These are phyloP conservation scores for Vigna unguiculata DNA, from an alignment of 306 rosid genomes.

Conservation along the genomic window DNA sequence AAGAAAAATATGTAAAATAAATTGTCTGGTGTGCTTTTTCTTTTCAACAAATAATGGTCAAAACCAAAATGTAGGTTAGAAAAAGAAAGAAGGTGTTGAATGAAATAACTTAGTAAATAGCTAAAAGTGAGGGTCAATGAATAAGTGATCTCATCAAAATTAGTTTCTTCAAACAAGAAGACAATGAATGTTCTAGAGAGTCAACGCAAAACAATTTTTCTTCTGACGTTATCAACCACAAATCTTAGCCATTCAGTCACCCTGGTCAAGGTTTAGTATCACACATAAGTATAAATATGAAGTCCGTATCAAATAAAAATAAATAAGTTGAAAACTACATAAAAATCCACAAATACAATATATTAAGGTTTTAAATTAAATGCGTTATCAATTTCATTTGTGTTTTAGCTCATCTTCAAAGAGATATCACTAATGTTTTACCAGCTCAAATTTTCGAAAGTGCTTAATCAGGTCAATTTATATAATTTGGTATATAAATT, in stretches of 20 bases:
- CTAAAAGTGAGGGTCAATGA: neutral
- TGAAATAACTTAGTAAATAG: neutral
- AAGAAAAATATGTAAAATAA: neutral
- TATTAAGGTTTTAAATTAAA: too few species aligned
- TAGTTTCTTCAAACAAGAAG: too few species aligned
- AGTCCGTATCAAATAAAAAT: too few species aligned
- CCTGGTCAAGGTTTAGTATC: neutral
- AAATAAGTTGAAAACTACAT: too few species aligned
- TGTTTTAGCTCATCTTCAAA: too few species aligned
- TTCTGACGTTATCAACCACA: neutral
- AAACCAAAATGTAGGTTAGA: neutral
- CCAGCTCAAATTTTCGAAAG: too few species aligned
- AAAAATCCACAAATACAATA: too few species aligned
- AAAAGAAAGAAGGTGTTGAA: constrained; percentile 18
- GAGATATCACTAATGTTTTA: too few species aligned
- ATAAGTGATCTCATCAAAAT: neutral
- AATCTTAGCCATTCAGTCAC: neutral
- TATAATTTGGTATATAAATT: too few species aligned
- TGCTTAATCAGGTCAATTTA: too few species aligned
- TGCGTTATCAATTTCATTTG: too few species aligned
- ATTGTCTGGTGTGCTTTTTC: neutral
- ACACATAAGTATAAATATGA: too few species aligned
- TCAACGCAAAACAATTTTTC: neutral
- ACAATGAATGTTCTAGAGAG: neutral
- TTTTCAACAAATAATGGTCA: neutral